Evolutionary conservation across 176 grass and related monocot species (phyloP), one percentile per base, ranked within the genome.

Genomic region (Eremochloa ophiuroides): DNA sequence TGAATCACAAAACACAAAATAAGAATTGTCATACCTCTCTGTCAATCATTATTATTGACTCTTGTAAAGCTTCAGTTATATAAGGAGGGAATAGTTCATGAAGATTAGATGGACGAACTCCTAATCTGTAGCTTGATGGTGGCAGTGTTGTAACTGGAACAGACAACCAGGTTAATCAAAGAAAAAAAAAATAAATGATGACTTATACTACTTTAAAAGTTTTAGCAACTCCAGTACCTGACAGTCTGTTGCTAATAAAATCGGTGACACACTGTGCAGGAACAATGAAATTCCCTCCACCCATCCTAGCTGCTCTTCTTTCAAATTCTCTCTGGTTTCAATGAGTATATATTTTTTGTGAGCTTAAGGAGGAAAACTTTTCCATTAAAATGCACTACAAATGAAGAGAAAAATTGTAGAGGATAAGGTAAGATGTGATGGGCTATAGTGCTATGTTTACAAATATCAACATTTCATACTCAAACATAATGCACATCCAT

Each of bases 201-300:
- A 37, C 5, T 77, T 86, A 80, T 86, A 80, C 55, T 70, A 73
- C 91, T 29, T 66, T 46, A 79, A 69, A 75, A 62, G 70, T 76
- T 73, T 72, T 18, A 73, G 25, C 50, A 75, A 26, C 5, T 40
- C 68, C 30, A 69, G 22, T 93, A 98, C 95, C 92, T 88, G 90
- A 95, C 63, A 95, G 72, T 91, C 77, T 98, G 67, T 95, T 89
- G 77, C 68, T 86, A 73, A 98, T 74, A 74, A 98, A 93, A 95
- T 98, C 92, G 28, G 95, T 89, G 72, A 98, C 92, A 76, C 86
- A 65, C 82, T 98, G 95, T 84, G 75, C 95, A 65, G 92, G 95
- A 62, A 93, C 88, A 73, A 93, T 88, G 76, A 95, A 98, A 87
- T 95, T 91, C 42, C 90, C 95, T 84, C 95, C 95, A n/a, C 95